Evolutionary conservation across 768 basidiomycete species (phyloP).

Genomic region (Termitomyces titanicus): DNA sequence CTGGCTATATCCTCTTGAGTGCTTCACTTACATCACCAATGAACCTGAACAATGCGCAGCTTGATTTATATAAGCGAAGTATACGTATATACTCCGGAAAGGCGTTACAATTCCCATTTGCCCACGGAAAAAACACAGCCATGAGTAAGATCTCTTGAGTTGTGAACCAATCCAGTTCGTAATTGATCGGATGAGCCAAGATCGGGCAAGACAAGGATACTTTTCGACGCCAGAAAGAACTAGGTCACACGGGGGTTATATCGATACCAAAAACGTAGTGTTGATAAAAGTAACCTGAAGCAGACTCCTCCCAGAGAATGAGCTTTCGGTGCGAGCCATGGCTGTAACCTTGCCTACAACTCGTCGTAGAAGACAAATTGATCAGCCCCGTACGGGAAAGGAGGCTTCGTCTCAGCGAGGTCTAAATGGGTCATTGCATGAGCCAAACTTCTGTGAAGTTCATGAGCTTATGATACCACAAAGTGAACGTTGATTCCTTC

Average conservation of each 20-base stretch:
- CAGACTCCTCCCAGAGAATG: background rate
- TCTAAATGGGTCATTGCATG: conserved; percentile 25
- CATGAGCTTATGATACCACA: background rate
- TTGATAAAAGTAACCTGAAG: background rate
- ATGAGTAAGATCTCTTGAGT: background rate
- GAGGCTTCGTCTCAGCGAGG: conserved; percentile 15
- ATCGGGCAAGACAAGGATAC: background rate
- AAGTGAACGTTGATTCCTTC: background rate
- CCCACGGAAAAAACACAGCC: background rate
- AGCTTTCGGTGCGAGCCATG: background rate
- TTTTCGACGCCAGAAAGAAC: background rate
- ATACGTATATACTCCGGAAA: background rate
- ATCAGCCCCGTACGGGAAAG: conserved; percentile 22
- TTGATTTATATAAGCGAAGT: background rate
- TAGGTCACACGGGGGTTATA: too few relatives aligned
- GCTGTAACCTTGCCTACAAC: background rate
- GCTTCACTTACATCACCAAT: too few relatives aligned
- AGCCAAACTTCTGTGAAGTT: conserved; percentile 15
- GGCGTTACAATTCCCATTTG: background rate
- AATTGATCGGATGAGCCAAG: background rate
- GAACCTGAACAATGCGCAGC: too few relatives aligned
- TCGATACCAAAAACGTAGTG: too few relatives aligned
- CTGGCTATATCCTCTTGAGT: too few relatives aligned
- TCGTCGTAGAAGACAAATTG: conserved; percentile 2
- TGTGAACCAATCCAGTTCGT: background rate